Base-by-base conservation (phyloP, 208 protist species). In the Acanthamoeba lenticulata region DNA sequence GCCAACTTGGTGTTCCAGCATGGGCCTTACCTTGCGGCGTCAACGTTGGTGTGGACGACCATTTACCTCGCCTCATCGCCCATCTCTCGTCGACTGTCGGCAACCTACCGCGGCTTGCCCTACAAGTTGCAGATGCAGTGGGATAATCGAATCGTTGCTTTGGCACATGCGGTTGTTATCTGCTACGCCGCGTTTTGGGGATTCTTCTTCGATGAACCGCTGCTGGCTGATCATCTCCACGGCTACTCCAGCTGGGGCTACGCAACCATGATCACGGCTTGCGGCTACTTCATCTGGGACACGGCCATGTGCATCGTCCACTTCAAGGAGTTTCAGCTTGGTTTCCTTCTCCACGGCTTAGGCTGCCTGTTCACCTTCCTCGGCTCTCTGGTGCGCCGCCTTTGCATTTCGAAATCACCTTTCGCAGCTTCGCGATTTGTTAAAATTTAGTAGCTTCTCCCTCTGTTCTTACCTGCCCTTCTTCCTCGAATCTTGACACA, bases 251-350 rank as follows among this genome's bases (percentile, higher is more conserved):
- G 17, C 45, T 55, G n/a, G 49, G 49, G 21, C 49, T 90, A 90
- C 32, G 32, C 42, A 11, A 45, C 83, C 27, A 55, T 90, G 47
- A 45, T 44, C 83, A 90, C 32, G 17, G 83, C 83, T 32, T 36
- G n/a, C 36, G 83, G 83, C 34, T 90, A 90, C 55, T 90, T 90
- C 83, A 24, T 90, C 24, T 90, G 83, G 83, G 83, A 90, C 47
- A 57, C 40, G 24, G 49, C 32, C 29, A 55, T 90, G 45, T 90
- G 83, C 83, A 32, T 90, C 13, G n/a, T 55, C 55, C 32, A 90
- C 83, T 90, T 67, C 83, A 67, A 55, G 36, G 83, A 90, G 47
- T 90, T 90, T 29, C 29, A 67, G 83, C 27, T 90, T 7, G 83
- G 83, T 47, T 90, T 90, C 83, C 55, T 90, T 34, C 40, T 90